Evolutionary conservation across 1,284 basidiomycete species (phyloP), one percentile per base, ranked within the genome.

Genomic region (Cryptococcus jaspeensis): DNA sequence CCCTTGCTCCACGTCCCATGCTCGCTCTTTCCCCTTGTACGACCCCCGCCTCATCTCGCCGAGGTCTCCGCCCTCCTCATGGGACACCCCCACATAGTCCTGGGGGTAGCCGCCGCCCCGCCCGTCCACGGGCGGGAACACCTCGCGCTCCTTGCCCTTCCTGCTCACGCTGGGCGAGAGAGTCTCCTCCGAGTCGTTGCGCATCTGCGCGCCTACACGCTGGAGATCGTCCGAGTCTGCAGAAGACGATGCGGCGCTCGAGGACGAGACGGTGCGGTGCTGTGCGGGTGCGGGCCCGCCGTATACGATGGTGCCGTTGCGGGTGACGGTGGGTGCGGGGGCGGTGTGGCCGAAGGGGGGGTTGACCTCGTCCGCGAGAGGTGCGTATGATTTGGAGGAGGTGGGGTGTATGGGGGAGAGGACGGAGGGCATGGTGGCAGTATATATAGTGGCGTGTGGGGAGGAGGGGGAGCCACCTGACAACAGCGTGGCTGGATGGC

Each of bases 231-330:
- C 58, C 28, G 58, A 59, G 25, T 49, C 58, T 7, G 43, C 38
- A 22, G 63, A 58, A 5, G 39, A 44, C 8, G 55, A 59, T 9
- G 52, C 39, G 20, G 25, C 53, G 25, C 47, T 45, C 46, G 56
- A 47, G 36, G 61, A 13, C 28, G 55, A 55, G 28, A 9, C 4
- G 28, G 28, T 4, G 28, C 28, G 28, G 28, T 32, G 28, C 28
- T 32, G 28, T 32, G 28, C 28, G 40, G 46, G 16, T 25, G 54
- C 38, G 7, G 58, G 58, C 44, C 66, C 64, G 22, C 52, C 55
- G 45, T 72, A 73, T 37, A 71, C 66, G 20, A 74, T 58, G 2
- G 71, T 64, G n/a, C 73, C 71, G 38, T 72, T 71, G 3, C 62
- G 55, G 11, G 64, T 63, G n/a, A 66, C 64, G 1, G 61, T 60